phyloP scores from a whole-genome alignment of 208 protist genomes.

The Crithidia sp. region DNA sequence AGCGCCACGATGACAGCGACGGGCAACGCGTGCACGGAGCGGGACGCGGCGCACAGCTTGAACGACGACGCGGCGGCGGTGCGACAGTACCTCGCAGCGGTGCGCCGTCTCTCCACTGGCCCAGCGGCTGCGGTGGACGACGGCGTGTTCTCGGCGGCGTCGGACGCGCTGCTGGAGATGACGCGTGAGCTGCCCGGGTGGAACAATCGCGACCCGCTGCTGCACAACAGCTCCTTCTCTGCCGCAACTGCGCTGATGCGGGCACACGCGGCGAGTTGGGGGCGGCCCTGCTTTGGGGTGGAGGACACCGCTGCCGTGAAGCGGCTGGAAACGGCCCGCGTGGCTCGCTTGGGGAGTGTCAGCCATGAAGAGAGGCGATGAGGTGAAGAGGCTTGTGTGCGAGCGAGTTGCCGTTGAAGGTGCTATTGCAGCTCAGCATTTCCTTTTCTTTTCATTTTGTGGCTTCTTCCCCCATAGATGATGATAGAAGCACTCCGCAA shows the following conservation, averaged over 20 bases:
- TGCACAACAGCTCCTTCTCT: constrained; percentile 90
- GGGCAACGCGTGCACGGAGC: not conserved
- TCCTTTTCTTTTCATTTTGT: no score
- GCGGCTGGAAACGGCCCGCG: constrained; percentile 49
- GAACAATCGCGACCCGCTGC: constrained; percentile 80
- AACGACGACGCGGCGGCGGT: constrained; percentile 25
- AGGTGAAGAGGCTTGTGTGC: not conserved
- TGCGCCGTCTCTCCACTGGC: constrained; percentile 32
- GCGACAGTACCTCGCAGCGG: constrained; percentile 45
- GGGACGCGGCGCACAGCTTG: constrained; percentile 24
- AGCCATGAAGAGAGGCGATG: not conserved
- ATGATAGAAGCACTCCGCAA: no score
- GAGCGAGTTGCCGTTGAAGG: no score
- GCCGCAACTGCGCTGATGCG: constrained; percentile 69
- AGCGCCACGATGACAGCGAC: no score
- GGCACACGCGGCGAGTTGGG: constrained; percentile 61
- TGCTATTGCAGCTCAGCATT: no score
- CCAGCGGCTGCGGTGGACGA: constrained; percentile 27
- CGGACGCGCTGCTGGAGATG: constrained; percentile 51
- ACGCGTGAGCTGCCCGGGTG: constrained; percentile 40
- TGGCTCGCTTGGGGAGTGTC: constrained; percentile 17
- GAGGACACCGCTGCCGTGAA: constrained; percentile 56
- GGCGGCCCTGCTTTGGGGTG: constrained; percentile 43
- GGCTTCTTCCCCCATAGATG: no score
- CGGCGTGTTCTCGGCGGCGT: constrained; percentile 17